Evolutionary conservation across 108 stramenopile genomes (phyloP).

Genomic region (Pseudonitzschia multiseries): DNA sequence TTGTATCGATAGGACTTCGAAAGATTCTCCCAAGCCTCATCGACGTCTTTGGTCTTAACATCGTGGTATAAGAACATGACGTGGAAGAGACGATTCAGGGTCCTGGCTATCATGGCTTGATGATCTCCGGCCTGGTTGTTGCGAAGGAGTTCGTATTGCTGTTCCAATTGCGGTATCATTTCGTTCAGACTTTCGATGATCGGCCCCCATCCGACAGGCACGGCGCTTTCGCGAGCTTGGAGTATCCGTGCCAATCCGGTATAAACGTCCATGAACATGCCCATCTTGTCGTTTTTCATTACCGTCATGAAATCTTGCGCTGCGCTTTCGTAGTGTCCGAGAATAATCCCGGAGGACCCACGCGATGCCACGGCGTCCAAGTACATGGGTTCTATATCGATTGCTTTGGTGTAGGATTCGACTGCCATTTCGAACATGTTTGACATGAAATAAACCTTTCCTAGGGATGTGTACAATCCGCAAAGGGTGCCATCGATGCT

Average conservation of each 20-base stretch:
- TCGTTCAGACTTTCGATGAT: constrained; percentile 41
- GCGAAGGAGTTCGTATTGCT: neutral
- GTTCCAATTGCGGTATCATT: constrained; percentile 41
- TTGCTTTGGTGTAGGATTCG: constrained; percentile 50
- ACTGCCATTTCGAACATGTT: constrained; percentile 84
- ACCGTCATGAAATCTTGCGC: constrained; percentile 56
- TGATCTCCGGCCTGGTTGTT: neutral
- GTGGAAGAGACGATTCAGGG: constrained; percentile 68
- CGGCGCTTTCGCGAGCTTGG: constrained; percentile 60
- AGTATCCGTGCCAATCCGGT: constrained; percentile 70
- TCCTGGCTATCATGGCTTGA: constrained; percentile 34
- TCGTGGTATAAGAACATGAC: constrained; percentile 81
- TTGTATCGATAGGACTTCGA: constrained; percentile 62
- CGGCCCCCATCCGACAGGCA: constrained; percentile 57
- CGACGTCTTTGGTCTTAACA: constrained; percentile 63
- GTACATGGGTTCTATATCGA: constrained; percentile 58
- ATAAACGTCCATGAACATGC: constrained; percentile 57
- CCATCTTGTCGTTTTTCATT: constrained; percentile 47
- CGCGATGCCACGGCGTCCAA: constrained; percentile 63
- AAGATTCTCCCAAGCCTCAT: constrained; percentile 68
- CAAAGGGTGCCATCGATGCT: constrained; percentile 70
- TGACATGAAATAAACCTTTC: constrained; percentile 75
- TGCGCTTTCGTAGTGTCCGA: constrained; percentile 68
- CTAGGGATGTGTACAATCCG: constrained; percentile 48
- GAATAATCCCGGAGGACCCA: constrained; percentile 63